Evolutionary conservation across 1,139 yeast genomes (phyloP), one percentile per base, ranked within the genome.

Genomic region (Hemisphaericaspora xylanilytica): DNA sequence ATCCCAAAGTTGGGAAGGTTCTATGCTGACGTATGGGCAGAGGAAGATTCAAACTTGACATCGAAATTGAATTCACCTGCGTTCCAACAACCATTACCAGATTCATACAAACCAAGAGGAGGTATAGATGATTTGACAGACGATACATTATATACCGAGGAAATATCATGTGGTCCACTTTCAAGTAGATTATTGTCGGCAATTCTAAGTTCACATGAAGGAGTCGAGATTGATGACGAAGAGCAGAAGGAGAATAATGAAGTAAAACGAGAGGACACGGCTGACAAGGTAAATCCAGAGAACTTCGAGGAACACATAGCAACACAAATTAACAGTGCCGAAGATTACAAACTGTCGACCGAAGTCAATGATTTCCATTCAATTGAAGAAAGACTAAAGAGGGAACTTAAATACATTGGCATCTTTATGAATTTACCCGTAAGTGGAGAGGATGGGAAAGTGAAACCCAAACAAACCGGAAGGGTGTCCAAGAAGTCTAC

Each of bases 391-490:
- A 67, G 97, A 31, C 65, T 94, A 40, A 85, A 86, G 56, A 72
- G 95, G 32, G 98, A 94, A 59, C 70, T 94, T 51, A 81, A 85
- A 50, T 89, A 85, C 55, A 89, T 92, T 44, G 98, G 98, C 0
- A 87, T 94, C 9, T 82, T 89, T 50, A 86, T 81, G 80, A 85
- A 83, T 50, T 72, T 63, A 44, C 67, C 75, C 17, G 48, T 59
- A 49, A 49, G 56, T 16, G 59, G 45, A 12, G 62, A 54, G 22
- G 63, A 52, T 9, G 48, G 44, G 4, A 50, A 57, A 38, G 42
- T 37, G 18, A 56, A 56, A 36, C 41, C 56, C 6, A 56, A 52
- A 40, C 48, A 52, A 35, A 59, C 58, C 6, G 51, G 61, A 32
- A 48, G 58, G 8, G 42, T 52, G 3, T 44, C 47, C 8, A 52